phyloP scores from a whole-genome alignment of 176 grass and related monocot species.

The Rhynchospora breviuscula region DNA sequence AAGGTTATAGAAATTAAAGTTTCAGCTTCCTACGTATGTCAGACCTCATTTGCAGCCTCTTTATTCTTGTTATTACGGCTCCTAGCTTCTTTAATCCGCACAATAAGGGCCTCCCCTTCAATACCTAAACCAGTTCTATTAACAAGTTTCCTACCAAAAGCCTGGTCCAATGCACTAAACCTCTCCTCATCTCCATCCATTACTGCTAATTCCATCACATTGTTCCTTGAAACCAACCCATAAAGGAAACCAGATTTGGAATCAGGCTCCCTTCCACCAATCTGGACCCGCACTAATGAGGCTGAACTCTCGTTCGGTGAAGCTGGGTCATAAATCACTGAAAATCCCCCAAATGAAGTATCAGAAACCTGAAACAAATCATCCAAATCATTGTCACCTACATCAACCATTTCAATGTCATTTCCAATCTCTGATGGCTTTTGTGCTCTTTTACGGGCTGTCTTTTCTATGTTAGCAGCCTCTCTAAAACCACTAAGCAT shows the following conservation, averaged over 20 bases:
- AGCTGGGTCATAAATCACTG: slow-evolving; percentile 61
- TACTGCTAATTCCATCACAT: slow-evolving; percentile 51
- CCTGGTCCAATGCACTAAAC: slow-evolving; percentile 53
- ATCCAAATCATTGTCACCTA: slow-evolving; percentile 48
- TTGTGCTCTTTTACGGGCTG: slow-evolving; percentile 51
- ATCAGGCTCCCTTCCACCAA: slow-evolving; percentile 50
- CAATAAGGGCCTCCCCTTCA: slow-evolving; percentile 56
- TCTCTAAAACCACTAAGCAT: slow-evolving; percentile 93
- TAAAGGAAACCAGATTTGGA: slow-evolving; percentile 69
- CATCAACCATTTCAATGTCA: slow-evolving; percentile 30
- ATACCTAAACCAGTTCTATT: slow-evolving; percentile 58
- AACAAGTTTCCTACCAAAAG: slow-evolving; percentile 69
- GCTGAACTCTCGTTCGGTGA: slow-evolving; percentile 42
- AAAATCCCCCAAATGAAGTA: slow-evolving; percentile 55
- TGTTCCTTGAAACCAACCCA: slow-evolving; percentile 64
- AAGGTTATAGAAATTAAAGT: neutral
- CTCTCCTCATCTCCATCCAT: slow-evolving; percentile 57
- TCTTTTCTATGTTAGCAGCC: slow-evolving; percentile 78
- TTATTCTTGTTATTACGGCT: slow-evolving; percentile 25
- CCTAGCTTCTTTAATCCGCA: slow-evolving; percentile 54
- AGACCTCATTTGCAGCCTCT: slow-evolving; percentile 30
- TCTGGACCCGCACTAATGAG: slow-evolving; percentile 57
- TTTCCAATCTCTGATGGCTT: slow-evolving; percentile 28
- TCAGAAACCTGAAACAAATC: slow-evolving; percentile 51
- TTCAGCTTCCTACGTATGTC: slow-evolving; percentile 26